phyloP scores from a whole-genome alignment of 73 alveolate genomes.

The Durusdinium trenchii region DNA sequence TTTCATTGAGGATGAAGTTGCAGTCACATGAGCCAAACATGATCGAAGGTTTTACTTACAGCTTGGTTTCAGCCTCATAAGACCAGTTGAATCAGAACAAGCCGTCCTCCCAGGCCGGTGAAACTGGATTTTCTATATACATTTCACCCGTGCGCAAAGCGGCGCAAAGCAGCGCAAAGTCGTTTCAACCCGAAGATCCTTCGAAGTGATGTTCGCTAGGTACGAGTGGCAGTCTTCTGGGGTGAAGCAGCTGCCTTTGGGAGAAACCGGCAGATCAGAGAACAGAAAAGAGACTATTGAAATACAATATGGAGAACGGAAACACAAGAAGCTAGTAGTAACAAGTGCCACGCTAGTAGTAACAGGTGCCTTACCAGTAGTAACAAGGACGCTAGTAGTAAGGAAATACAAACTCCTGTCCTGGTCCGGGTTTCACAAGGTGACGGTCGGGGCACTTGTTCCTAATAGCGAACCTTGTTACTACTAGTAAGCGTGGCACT shows the following conservation, averaged over 20 bases:
- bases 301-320: no score
- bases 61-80: background rate
- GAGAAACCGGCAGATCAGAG: no score
- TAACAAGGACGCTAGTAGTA: no score
- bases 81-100: background rate
- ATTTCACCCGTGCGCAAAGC: conserved; percentile 57
- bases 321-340: no score
- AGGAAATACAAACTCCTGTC: no score
- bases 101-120: conserved; percentile 19
- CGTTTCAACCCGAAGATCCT: background rate
- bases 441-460: no score
- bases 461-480: no score
- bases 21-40: background rate
- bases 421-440: no score
- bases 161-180: background rate
- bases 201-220: background rate
- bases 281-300: no score
- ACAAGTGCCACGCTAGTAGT: no score
- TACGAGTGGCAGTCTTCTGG: conserved; percentile 53
- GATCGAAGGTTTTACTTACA: background rate
- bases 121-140: conserved; percentile 35
- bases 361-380: no score
- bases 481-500: no score
- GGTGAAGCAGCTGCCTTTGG: conserved; percentile 42
- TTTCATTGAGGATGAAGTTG: background rate